Evolutionary conservation across 768 basidiomycete species (phyloP), one percentile per base, ranked within the genome.

Genomic region (Xerocomus potaroensis): DNA sequence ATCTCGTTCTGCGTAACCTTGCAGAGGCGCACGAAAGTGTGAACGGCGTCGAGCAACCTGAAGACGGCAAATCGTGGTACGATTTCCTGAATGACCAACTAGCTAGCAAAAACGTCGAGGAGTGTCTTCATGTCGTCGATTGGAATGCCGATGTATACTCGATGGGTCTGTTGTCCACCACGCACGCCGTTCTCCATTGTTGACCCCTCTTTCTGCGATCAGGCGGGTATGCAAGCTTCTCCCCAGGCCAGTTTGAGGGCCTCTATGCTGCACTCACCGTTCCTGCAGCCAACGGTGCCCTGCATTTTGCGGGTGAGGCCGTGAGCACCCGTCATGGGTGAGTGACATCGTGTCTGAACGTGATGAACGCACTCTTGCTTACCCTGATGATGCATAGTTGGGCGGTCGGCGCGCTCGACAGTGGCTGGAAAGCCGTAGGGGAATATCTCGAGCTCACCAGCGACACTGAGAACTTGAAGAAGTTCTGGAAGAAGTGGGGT

Each of bases 181-280:
- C 8, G 9, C 5, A 2, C 4, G 16, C 10, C 18, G 14, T 34
- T 22, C 18, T 41, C 10, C 1, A n/a, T n/a, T 36, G 12, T 43
- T 15, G 12, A 0, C 3, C 10, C 9, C 15, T 21, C 22, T 41
- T 39, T 33, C 32, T 27, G 27, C 11, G 16, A 21, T 14, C 38
- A 71, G 73, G 72, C 33, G 70, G 69, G 6, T 72, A 61, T 47
- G 72, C 71, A 0, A 60, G 55, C 52, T 75, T 75, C 38, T 66
- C 63, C 0, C 72, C 74, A 8, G 71, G 71, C 12, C 47, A 71
- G 21, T 73, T 72, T 44, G 45, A 50, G 9, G 50, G 62, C 11
- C 29, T 70, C 29, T 73, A 69, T 48, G 45, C 49, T 6, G 51
- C 56, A 8, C 56, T 73, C 19, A 69, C 47, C 16, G 8, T 22